Evolutionary conservation across 179 eudicot species (phyloP).

Genomic region (Pouteria campechiana): DNA sequence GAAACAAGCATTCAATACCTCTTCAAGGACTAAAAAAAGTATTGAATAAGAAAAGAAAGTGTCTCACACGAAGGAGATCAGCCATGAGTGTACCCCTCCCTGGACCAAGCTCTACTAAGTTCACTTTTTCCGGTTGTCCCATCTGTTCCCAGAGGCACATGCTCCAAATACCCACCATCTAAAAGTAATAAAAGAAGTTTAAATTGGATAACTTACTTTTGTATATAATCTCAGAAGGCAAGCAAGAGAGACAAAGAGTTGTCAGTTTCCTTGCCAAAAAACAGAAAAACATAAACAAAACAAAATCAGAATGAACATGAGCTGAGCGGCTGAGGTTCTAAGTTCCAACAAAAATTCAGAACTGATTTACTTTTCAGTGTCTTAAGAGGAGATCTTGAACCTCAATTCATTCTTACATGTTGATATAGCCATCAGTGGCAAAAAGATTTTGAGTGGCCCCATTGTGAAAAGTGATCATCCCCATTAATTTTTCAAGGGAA

Average conservation of each 20-base stretch:
- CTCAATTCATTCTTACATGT: too few species aligned
- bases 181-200: not conserved
- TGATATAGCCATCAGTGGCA: too few species aligned
- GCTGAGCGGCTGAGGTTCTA: too few species aligned
- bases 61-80: conserved; percentile 76
- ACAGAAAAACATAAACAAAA: not conserved
- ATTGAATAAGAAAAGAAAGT: not conserved
- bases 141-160: conserved; percentile 98
- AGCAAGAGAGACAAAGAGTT: not conserved
- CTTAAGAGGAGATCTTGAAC: too few species aligned
- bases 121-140: conserved; percentile 72
- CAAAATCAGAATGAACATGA: not conserved
- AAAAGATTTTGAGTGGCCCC: too few species aligned
- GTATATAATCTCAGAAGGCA: not conserved
- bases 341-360: too few species aligned
- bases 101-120: conserved; percentile 90
- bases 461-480: too few species aligned
- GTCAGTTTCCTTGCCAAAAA: not conserved
- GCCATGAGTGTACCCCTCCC: conserved; percentile 98
- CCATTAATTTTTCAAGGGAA: too few species aligned
- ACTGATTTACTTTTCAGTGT: too few species aligned
- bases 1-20: not conserved
- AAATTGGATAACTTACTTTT: not conserved
- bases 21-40: not conserved
- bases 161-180: conserved; percentile 97